Base-by-base conservation (phyloP, 345 rosid species). In the Erysimum cheiranthoides region DNA sequence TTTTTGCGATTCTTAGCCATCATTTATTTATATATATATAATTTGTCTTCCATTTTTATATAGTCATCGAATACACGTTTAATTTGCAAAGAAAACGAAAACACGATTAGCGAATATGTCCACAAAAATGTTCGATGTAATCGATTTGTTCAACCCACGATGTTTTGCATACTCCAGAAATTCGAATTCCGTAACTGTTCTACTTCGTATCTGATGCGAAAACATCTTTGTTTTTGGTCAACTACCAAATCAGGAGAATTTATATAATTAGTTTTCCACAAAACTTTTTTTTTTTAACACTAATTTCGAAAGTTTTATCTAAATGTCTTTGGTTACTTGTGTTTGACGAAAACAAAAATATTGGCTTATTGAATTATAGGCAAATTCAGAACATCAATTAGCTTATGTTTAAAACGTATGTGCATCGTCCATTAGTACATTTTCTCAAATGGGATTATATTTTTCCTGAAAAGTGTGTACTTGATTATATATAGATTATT, bases 1-100 rank as follows among this genome's bases (percentile, higher is more conserved):
- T 70, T 70, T 31, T 38, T 14, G 5, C 74, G 34, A 34, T 58
- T 34, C 8, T 46, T 46, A 35, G 16, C 25, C n/a, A 46, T 46
- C 57, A 34, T 45, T 21, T 58, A 58, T 57, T 54, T 69, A 30
- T 49, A 16, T 54, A 45, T 50, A 30, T 53, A 39, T 36, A 8
- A 36, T 8, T 32, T 4, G 5, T 32, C 5, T 32, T 32, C 34
- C 34, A 11, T 6, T 47, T 47, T 17, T 47, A 16, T 47, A 16
- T 16, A 16, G 27, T 17, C 25, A 49, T 18, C 17, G 53, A 49
- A 49, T 8, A 49, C 7, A 47, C 25, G 16, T 16, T 46, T 46
- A 3, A 8, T 46, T n/a, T 46, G 50, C 18, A 7, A 14, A 2
- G 3, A n/a, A 46, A n/a, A 46, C 1, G 1, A 46, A 16, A 16